Percentiles rank a stretch among this genome's conserved stretches.
Conservation (phyloP, 2,329 filamentous ascomycete species). For the Rhynchosporium graminicola region DNA sequence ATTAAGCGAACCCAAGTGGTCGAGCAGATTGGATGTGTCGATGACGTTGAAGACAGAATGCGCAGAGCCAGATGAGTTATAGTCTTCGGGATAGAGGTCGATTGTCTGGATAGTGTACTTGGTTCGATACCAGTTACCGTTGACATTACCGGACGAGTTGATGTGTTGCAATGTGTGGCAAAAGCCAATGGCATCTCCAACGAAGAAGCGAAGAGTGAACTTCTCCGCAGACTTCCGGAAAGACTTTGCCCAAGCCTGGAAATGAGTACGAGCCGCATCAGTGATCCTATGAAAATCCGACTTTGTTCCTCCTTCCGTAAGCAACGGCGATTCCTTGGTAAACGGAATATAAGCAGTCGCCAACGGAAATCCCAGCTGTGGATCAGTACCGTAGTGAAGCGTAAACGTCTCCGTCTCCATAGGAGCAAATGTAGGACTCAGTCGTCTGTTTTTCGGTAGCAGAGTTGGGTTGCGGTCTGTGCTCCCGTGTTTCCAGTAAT, state of each 20-base stretch:
- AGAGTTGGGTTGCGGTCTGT: constrained; percentile 3
- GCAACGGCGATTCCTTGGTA: constrained; percentile 1
- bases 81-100: constrained; percentile 9
- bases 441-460: not conserved
- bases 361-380: constrained; percentile 22
- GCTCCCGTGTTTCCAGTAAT: constrained; percentile 17
- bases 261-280: constrained; percentile 14
- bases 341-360: constrained; percentile 19
- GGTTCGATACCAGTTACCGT: constrained; percentile 9
- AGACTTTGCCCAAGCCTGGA: constrained; percentile 5
- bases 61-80: not conserved
- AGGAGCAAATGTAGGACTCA: constrained; percentile 23
- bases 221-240: constrained; percentile 11
- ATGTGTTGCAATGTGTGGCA: constrained; percentile 21
- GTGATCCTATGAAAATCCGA: constrained; percentile 7
- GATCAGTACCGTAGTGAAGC: constrained; percentile 22
- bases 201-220: constrained; percentile 17
- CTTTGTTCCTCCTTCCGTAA: not conserved
- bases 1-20: constrained; percentile 23
- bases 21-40: constrained; percentile 25
- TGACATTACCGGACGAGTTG: not conserved
- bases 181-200: constrained; percentile 25
- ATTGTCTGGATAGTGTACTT: constrained; percentile 8
- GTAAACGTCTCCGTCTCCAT: constrained; percentile 1
- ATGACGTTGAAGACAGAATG: constrained; percentile 18